Base-by-base conservation (phyloP, 2,329 filamentous ascomycete genomes). In the Metarhizium brunneum region DNA sequence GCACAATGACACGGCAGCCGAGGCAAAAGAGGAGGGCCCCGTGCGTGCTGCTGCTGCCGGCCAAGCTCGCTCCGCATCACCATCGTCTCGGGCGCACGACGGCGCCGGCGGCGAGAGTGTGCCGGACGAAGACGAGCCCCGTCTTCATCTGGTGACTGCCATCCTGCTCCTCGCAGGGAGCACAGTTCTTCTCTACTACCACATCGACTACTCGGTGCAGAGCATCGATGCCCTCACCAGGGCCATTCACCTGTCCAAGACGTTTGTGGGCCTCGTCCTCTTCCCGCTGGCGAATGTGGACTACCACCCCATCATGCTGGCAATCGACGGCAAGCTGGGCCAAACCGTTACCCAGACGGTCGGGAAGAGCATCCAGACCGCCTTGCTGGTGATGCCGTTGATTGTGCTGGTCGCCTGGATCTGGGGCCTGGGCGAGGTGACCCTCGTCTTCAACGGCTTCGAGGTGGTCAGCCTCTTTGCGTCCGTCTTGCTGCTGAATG, bases 381-480 rank as follows among this genome's bases (percentile, higher is more conserved):
- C 50, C 10, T n/a, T 52, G 11, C 25, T 52, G 35, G 35, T 52
- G 18, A 42, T 43, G 35, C 50, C 36, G 16, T 25, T 3, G 8
- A 29, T 52, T 29, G 50, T 54, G 13, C 6, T 54, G 10, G 7
- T 54, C 6, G 52, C 52, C 16, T 54, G 52, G 52, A 38, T 18
- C 25, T 36, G 43, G 42, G 16, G 20, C 10, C 20, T 54, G 8
- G 43, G 38, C 52, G 40, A 54, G 18, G 52, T 54, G 29, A 54
- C 43, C 7, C n/a, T 54, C 6, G 43, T 54, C 29, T 48, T 54
- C 20, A 25, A 54, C 35, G 52, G 52, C 8, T 54, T 54, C 43
- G 52, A 54, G 45, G 52, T 54, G 5, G 43, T 54, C 18, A 54
- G 52, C 45, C 42, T 54, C 13, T 54, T 54, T 14, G 43, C 32